These are phyloP conservation scores for Lepidium africanum DNA, from an alignment of 345 rosid species.

Conservation along the genomic window DNA sequence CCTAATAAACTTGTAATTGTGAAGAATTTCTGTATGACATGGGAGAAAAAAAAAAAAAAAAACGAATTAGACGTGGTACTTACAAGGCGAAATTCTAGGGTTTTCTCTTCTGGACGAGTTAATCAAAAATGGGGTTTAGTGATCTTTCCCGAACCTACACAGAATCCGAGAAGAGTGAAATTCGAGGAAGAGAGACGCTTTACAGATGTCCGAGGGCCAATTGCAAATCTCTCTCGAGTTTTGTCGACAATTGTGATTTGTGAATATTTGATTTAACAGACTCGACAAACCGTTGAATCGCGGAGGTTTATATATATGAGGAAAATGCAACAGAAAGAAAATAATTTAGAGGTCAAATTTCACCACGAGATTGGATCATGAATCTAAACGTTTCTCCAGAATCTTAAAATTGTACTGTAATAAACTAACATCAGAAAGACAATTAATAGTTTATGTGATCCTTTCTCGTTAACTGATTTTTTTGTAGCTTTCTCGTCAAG, in stretches of 20 bases:
- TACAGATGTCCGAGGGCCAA: background rate
- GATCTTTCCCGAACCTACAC: background rate
- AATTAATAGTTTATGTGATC: background rate
- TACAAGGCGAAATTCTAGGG: conserved; percentile 16
- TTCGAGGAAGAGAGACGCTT: background rate
- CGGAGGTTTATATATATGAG: background rate
- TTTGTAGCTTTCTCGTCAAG: background rate
- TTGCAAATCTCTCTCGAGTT: background rate
- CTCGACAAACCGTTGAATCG: background rate
- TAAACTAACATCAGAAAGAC: background rate
- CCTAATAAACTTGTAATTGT: background rate
- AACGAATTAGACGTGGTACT: background rate
- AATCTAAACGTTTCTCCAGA: background rate
- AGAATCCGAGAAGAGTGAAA: background rate
- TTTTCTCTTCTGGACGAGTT: background rate
- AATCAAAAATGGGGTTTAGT: background rate
- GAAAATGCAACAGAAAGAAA: background rate
- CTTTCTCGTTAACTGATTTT: background rate
- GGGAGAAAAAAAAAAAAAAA: too few species aligned
- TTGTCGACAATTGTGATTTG: background rate
- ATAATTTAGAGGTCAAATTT: background rate
- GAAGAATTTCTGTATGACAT: background rate
- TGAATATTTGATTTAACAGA: conserved; percentile 1
- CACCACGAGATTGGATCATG: background rate
- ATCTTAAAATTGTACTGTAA: background rate